Evolutionary conservation across 1,139 yeast genomes (phyloP), one percentile per base, ranked within the genome.

Genomic region (Wickerhamomyces sp.): DNA sequence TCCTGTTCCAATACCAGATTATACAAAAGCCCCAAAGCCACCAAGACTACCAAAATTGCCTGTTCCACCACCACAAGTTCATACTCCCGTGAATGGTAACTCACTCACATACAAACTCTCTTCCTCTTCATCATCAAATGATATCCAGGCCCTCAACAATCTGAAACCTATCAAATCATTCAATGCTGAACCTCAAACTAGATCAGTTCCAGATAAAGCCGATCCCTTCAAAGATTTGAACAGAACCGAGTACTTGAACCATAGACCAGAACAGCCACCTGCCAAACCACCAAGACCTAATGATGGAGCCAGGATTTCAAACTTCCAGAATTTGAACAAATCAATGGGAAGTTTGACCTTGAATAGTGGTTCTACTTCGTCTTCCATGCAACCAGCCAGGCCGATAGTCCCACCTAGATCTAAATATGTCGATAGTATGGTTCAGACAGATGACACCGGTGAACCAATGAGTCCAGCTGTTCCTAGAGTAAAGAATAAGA

Each of bases 1-100:
- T 2, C 72, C 75, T 15, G 68, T 78, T 30, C 84, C 87, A 7
- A 71, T 68, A 18, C 57, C 60, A 15, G 65, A 71, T 43, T 68
- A 53, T 38, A 52, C 55, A 32, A 60, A 52, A 43, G 37, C 26
- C 31, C 47, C 36, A 11, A 27, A 43, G 26, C 36, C 32, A 14
- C 27, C 46, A 45, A 42, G 40, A 30, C 8, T 33, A 30, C 48
- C 33, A 34, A 43, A 36, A 11, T 6, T 29, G 10, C 11, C 31
- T 29, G 31, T 30, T 15, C 34, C 26, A 6, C 34, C 34, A 14
- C 34, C 41, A 38, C 30, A 18, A 36, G 26, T 29, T 44, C 42
- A 41, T 4, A 33, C 36, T 6, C 34, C 35, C 30, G 23, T 18
- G 23, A 27, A 42, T 29, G 31, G 31, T 4, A 29, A 29, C 13